Conservation (phyloP, 2,329 filamentous ascomycete species). For the Clonostachys rosea region DNA sequence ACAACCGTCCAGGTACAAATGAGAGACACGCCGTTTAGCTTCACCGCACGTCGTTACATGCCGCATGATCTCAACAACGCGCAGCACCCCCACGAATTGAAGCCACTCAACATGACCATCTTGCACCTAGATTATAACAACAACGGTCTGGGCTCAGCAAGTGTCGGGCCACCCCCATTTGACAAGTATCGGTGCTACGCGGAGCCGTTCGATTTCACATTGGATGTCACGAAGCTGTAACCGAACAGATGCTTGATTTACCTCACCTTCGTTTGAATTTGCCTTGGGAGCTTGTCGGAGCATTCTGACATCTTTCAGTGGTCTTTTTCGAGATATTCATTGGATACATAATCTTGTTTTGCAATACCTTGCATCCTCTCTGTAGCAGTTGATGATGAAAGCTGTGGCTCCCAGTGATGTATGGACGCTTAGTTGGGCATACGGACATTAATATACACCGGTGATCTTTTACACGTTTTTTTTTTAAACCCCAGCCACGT, state of each 20-base stretch:
- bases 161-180: slow-evolving; percentile 29
- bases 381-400: too few relatives aligned
- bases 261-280: too few relatives aligned
- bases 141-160: slow-evolving; percentile 36
- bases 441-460: too few relatives aligned
- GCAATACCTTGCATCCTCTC: too few relatives aligned
- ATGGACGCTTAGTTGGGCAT: too few relatives aligned
- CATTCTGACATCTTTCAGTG: too few relatives aligned
- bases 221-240: slow-evolving; percentile 5
- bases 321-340: too few relatives aligned
- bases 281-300: too few relatives aligned
- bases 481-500: too few relatives aligned
- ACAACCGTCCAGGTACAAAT: background rate
- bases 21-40: slow-evolving; percentile 13
- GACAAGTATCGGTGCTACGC: slow-evolving; percentile 6
- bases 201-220: slow-evolving; percentile 15
- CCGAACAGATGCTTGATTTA: background rate
- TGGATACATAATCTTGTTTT: too few relatives aligned
- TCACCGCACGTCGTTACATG: slow-evolving; percentile 36
- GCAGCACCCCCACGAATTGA: slow-evolving; percentile 41
- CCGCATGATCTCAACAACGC: slow-evolving; percentile 28
- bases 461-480: too few relatives aligned
- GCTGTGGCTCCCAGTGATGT: too few relatives aligned
- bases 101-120: slow-evolving; percentile 28
- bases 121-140: slow-evolving; percentile 34